Base-by-base conservation (phyloP, 2,329 filamentous ascomycete species). In the Talaromyces albobiverticillius region DNA sequence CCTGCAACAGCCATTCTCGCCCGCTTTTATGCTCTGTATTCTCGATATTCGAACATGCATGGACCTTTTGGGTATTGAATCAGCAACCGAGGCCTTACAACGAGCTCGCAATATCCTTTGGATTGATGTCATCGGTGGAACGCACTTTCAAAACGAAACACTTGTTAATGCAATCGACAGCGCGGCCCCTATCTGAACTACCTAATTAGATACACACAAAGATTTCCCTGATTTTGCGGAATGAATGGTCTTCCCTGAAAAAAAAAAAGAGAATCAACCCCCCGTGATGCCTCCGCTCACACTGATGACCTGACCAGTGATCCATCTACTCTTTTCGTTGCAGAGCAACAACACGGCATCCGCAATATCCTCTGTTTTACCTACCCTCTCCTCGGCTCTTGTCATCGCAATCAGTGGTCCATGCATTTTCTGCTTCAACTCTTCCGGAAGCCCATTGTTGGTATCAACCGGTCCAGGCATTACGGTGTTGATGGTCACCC, bases 401-500 rank as follows among this genome's bases (percentile, higher is more conserved):
- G 69, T 70, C 26, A 65, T 46, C 0, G 54, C 54, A 1, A 65
- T 45, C 20, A 69, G 46, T 1, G 56, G 43, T 13, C 41, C 43
- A 4, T 59, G 58, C 1, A 55, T 46, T 29, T 38, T 55, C 13
- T 46, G 41, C 16, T 31, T 29, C 18, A 55, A 25, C 13, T 46
- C 47, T 36, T 47, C 46, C 16, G 53, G 53, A 2, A 70, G 31
- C 8, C 62, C 62, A 5, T 76, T 74, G n/a, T n/a, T n/a, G 1
- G 76, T 77, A 1, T 38, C 46, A 0, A 71, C 68, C 0, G 71
- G 70, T 0, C 76, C 76, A 0, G 74, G 76, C 0, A 68, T 69
- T 7, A 77, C 59, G 1, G 73, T 70, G 47, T 78, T 78, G 36
- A 78, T 67, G 0, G 74, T 78, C 51, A 78, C 73, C 13, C 74